phyloP scores from a whole-genome alignment of 164 flowering plant genomes.

The Berberis vulgaris region DNA sequence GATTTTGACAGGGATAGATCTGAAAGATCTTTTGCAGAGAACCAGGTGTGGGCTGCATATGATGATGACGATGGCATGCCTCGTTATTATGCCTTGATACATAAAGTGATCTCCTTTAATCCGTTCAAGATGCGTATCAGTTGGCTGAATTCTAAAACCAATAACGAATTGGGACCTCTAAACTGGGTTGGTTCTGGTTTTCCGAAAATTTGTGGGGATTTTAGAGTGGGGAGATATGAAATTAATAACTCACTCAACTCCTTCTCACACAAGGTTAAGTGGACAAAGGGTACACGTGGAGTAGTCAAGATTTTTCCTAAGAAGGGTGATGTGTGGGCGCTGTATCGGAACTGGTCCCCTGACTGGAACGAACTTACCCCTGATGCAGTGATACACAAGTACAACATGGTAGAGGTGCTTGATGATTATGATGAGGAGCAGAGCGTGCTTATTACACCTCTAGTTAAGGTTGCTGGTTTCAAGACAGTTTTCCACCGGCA shows the following conservation, averaged over 20 bases:
- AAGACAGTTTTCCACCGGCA: conserved; percentile 61
- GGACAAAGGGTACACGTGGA: conserved; percentile 48
- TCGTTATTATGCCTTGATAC: conserved; percentile 62
- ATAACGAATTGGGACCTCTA: conserved; percentile 47
- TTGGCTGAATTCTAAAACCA: conserved; percentile 63
- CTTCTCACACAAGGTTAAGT: conserved; percentile 62
- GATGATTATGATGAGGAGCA: conserved; percentile 44
- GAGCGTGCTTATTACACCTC: conserved; percentile 44
- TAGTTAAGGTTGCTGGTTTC: conserved; percentile 69
- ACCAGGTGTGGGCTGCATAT: conserved; percentile 78
- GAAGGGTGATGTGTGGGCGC: conserved; percentile 72
- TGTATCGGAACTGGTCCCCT: conserved; percentile 67
- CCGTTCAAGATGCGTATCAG: conserved; percentile 63
- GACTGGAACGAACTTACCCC: conserved; percentile 64
- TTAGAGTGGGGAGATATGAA: conserved; percentile 48
- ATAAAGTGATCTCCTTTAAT: conserved; percentile 37
- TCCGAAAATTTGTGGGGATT: conserved; percentile 67
- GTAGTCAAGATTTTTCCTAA: conserved; percentile 44
- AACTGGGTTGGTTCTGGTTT: conserved; percentile 66
- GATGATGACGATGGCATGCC: conserved; percentile 83
- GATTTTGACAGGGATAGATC: conserved; percentile 60
- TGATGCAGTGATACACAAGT: conserved; percentile 56
- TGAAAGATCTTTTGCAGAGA: conserved; percentile 45
- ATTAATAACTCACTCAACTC: conserved; percentile 38
- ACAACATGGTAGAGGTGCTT: conserved; percentile 74